Conservation (phyloP, 495 filamentous ascomycete genomes). For the Aspergillus indologenus region DNA sequence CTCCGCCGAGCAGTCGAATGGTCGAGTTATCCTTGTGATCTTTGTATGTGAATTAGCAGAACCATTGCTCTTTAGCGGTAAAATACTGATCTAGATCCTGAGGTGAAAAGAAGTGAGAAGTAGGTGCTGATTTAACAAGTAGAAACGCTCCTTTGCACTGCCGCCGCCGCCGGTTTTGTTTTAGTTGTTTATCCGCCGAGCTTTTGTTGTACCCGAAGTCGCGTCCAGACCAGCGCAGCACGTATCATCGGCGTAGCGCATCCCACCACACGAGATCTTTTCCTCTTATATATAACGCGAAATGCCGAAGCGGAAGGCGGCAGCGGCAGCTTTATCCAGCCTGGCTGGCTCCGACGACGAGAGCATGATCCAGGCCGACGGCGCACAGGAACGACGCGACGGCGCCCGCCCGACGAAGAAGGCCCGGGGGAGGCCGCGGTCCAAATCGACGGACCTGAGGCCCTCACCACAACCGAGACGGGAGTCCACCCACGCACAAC, state of each 20-base stretch:
- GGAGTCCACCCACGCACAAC: slow-evolving; percentile 13
- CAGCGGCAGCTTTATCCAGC: slow-evolving; percentile 52
- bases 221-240: background rate
- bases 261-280: background rate
- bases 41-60: too few species aligned
- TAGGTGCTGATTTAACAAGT: background rate
- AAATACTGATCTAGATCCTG: too few species aligned
- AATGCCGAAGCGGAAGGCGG: slow-evolving; percentile 55
- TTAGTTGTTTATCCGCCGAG: background rate
- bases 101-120: too few species aligned
- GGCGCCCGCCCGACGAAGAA: slow-evolving; percentile 44
- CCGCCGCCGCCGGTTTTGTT: background rate
- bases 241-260: background rate
- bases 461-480: slow-evolving; percentile 16
- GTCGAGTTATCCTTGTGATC: too few species aligned
- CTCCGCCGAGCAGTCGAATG: too few species aligned
- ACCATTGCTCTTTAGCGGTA: too few species aligned
- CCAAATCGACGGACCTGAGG: slow-evolving; percentile 25
- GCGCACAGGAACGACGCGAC: slow-evolving; percentile 25
- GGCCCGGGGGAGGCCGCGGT: slow-evolving; percentile 38
- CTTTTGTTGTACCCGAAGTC: background rate
- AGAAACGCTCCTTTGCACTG: background rate
- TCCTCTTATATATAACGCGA: slow-evolving; percentile 1
- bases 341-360: slow-evolving; percentile 68
- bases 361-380: slow-evolving; percentile 44